Percentiles rank a stretch among this genome's conserved stretches.
These are phyloP conservation scores for Chlorella sorokiniana DNA, from an alignment of 139 green algal species.

Conservation along the genomic window DNA sequence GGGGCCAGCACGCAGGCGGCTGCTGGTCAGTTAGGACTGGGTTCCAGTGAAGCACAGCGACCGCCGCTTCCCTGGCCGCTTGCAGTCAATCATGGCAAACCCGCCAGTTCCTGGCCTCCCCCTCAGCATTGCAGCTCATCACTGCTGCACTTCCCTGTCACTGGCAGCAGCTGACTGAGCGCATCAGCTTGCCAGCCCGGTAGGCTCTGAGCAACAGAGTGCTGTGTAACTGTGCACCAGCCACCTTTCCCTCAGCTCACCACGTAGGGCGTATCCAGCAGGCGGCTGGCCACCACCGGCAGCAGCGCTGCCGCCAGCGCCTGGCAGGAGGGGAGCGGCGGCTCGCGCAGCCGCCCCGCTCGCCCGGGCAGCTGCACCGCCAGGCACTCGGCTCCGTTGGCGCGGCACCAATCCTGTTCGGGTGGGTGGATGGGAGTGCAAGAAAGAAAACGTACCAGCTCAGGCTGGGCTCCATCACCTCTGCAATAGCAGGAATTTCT, in stretches of 20 bases:
- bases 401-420: conserved; percentile 73
- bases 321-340: conserved; percentile 33
- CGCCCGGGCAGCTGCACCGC: conserved; percentile 80
- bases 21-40: too few relatives aligned
- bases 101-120: too few relatives aligned
- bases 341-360: conserved; percentile 55
- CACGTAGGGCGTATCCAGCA: conserved; percentile 59
- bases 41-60: too few relatives aligned
- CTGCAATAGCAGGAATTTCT: neutral
- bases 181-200: neutral
- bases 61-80: too few relatives aligned
- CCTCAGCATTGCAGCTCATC: too few relatives aligned
- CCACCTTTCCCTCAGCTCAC: conserved; percentile 32
- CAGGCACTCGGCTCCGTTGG: conserved; percentile 59
- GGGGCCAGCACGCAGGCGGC: neutral
- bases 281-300: conserved; percentile 54
- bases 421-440: neutral
- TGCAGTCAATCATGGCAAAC: too few relatives aligned
- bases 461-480: neutral
- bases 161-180: neutral
- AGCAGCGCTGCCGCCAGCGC: conserved; percentile 61
- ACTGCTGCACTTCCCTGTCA: too few relatives aligned
- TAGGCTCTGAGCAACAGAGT: too few relatives aligned
- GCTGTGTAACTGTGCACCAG: neutral
- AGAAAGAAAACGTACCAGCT: neutral